A percentile compares a stretch with the other conserved stretches of the same genome.
phyloP scores from a whole-genome alignment of 2,329 filamentous ascomycete species.

The Neonectria magnoliae region DNA sequence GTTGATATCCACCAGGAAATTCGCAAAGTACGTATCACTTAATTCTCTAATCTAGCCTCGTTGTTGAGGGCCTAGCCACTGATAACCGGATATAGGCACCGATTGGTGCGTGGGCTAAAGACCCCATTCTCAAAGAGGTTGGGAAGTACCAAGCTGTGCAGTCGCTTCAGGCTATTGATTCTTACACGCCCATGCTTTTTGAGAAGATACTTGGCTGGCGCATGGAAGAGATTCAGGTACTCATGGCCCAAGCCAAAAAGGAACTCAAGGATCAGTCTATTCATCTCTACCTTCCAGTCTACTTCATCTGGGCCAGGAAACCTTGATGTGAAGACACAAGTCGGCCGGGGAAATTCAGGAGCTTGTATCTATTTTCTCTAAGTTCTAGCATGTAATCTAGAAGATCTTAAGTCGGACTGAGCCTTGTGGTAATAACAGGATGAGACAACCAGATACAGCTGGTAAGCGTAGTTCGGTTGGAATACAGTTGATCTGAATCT shows the following conservation, averaged over 20 bases:
- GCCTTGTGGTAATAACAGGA: too few species aligned
- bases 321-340: background rate
- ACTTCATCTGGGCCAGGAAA: background rate
- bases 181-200: background rate
- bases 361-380: too few species aligned
- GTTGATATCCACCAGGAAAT: slow-evolving; percentile 14
- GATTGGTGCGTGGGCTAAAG: background rate
- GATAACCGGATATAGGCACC: background rate
- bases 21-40: background rate
- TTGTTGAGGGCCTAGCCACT: background rate
- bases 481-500: too few species aligned
- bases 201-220: background rate
- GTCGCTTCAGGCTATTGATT: background rate
- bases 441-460: too few species aligned
- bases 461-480: too few species aligned
- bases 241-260: background rate
- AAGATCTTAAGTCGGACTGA: too few species aligned
- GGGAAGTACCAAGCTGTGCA: background rate
- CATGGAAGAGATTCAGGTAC: background rate
- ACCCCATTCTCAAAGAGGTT: background rate
- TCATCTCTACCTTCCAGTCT: background rate
- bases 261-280: background rate
- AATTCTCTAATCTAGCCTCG: background rate
- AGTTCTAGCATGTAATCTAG: too few species aligned
- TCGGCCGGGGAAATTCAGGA: too few species aligned